Percentiles rank a stretch among this genome's conserved stretches.
Evolutionary conservation across 805 yeast genomes (phyloP).

Genomic region (Ogataea nakhonphanomensis): DNA sequence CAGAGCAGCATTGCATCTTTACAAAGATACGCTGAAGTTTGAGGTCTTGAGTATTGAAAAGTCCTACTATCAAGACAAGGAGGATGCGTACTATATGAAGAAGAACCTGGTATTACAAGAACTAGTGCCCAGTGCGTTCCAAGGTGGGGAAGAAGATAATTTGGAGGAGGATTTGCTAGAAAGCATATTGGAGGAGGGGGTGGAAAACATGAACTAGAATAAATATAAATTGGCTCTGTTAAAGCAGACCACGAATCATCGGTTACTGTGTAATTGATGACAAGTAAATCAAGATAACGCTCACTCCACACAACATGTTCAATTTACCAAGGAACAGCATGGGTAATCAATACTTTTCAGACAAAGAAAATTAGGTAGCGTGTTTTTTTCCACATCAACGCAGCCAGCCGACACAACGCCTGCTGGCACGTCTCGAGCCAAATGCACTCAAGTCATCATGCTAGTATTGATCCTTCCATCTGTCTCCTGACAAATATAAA

Average conservation of each 20-base stretch:
- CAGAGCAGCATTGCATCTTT: conserved; percentile 89
- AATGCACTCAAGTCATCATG: conserved; percentile 98
- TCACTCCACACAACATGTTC: not conserved
- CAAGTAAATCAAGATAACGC: not conserved
- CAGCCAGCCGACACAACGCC: conserved; percentile 33
- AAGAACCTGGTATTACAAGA: conserved; percentile 61
- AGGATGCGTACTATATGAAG: conserved; percentile 95
- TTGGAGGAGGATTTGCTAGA: conserved; percentile 46
- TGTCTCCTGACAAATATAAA: conserved; percentile 14
- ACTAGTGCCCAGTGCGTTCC: conserved; percentile 55
- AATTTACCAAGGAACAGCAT: conserved; percentile 7
- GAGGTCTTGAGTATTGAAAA: conserved; percentile 79
- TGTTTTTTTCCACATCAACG: conserved; percentile 98
- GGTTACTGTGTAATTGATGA: not conserved
- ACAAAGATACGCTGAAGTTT: conserved; percentile 79
- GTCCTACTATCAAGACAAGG: conserved; percentile 94
- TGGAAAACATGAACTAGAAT: conserved; percentile 6
- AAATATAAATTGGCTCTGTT: no score
- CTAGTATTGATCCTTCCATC: conserved; percentile 13
- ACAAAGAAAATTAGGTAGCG: conserved; percentile 86
- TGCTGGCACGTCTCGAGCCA: conserved; percentile 85
- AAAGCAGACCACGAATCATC: no score
- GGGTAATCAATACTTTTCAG: conserved; percentile 39
- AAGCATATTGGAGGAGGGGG: conserved; percentile 22
- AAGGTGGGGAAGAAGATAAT: conserved; percentile 55